Evolutionary conservation across 2,329 filamentous ascomycete genomes (phyloP), one percentile per base, ranked within the genome.

Genomic region (Colletotrichum sp.): DNA sequence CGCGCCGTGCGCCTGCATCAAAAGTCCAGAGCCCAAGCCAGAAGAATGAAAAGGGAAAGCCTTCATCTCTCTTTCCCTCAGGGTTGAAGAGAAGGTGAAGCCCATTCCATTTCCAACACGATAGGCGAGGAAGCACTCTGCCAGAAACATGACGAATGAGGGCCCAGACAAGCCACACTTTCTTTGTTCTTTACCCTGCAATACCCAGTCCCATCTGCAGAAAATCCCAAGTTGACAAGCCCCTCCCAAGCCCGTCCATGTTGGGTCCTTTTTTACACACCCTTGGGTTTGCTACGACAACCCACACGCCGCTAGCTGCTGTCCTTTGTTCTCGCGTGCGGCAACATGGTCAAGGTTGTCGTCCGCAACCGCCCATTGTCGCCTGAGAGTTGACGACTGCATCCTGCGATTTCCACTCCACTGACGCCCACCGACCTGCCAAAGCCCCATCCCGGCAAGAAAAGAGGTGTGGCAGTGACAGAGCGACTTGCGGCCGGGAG

Each of bases 291-390:
- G 70, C 48, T 65, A 18, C 57, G 16, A 60, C 43, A 75, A 73
- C 70, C 57, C 70, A 65, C 70, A 73, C 34, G 34, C 70, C 64
- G 32, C n/a, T 60, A 69, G 70, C 70, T 69, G 43, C 16, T 48
- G 63, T 71, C 26, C 74, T 76, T 76, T 76, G 74, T 76, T 75
- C 74, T 75, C 74, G 60, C 67, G 39, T 71, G 63, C 71, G 24
- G 66, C 39, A 55, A 59, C 71, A 71, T 76, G 71, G 71, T 52
- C 71, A 64, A 66, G 71, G 57, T 43, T 64, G 39, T 73, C 66
- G 74, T 61, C 74, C 74, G 74, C 74, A 76, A 76, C 71, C 74
- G 74, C 74, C 55, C 60, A 71, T 75, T 76, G 71, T 75, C 67
- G 60, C 61, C 34, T 67, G 48, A 67, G 57, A 64, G 70, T 68